A percentile compares a stretch with the other conserved stretches of the same genome.
Conservation (phyloP, 345 rosid species). For the Bruguiera sexangula region DNA sequence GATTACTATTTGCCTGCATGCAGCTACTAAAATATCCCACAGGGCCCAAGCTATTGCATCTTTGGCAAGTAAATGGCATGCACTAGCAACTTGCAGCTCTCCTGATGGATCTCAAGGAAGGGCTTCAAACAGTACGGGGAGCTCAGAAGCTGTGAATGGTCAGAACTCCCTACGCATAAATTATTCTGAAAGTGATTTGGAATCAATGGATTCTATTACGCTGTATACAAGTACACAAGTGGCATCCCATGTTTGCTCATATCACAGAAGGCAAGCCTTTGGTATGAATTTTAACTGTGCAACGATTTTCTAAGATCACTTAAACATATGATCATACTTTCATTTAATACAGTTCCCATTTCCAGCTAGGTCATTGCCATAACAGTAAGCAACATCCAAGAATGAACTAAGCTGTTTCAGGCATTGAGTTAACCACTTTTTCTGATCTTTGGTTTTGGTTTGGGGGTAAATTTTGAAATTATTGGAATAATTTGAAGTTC, state of each 20-base stretch:
- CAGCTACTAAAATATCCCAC: conserved; percentile 82
- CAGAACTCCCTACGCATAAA: conserved; percentile 31
- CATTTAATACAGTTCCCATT: background rate
- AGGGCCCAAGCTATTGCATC: conserved; percentile 79
- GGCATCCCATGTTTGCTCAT: conserved; percentile 64
- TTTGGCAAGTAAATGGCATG: conserved; percentile 84
- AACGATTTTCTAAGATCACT: background rate
- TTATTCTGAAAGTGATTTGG: conserved; percentile 80
- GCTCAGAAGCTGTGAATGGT: conserved; percentile 35
- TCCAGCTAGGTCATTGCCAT: background rate
- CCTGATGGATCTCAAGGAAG: conserved; percentile 47
- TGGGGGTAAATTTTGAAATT: too few species aligned
- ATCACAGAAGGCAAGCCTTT: conserved; percentile 78
- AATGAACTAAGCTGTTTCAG: background rate
- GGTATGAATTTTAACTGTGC: conserved; percentile 42
- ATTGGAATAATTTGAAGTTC: too few species aligned
- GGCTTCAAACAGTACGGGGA: conserved; percentile 45
- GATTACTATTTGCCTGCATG: conserved; percentile 72
- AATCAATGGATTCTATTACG: conserved; percentile 61
- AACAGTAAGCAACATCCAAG: background rate
- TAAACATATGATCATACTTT: background rate
- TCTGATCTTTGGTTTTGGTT: too few species aligned
- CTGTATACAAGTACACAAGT: conserved; percentile 55
- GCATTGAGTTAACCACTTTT: too few species aligned
- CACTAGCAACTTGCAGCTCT: conserved; percentile 59